Percentiles rank a stretch among this genome's conserved stretches.
phyloP scores from a whole-genome alignment of 2,329 filamentous ascomycete genomes.

The Hypoxylon sp. region DNA sequence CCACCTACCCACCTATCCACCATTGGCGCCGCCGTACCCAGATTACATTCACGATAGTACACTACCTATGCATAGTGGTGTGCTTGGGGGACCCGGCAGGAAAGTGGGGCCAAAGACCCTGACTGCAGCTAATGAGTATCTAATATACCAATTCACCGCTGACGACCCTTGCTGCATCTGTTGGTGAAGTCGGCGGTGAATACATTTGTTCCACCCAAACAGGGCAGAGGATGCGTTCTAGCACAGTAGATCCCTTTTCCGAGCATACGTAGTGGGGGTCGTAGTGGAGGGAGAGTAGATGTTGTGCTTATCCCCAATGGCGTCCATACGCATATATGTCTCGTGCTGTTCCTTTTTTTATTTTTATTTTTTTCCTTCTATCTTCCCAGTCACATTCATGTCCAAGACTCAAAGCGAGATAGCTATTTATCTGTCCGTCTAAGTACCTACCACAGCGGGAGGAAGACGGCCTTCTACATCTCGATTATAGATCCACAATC shows the following conservation, averaged over 20 bases:
- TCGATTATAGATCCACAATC: slow-evolving; percentile 9
- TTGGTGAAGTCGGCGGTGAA: slow-evolving; percentile 39
- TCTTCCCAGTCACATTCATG: slow-evolving; percentile 11
- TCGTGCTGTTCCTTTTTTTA: slow-evolving; percentile 31
- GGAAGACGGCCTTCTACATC: slow-evolving; percentile 25
- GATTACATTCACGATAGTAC: slow-evolving; percentile 37
- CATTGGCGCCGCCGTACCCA: slow-evolving; percentile 22
- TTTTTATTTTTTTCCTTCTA: not conserved
- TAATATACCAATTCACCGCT: slow-evolving; percentile 32
- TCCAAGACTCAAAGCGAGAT: slow-evolving; percentile 5
- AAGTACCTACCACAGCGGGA: slow-evolving; percentile 25
- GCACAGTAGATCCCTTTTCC: slow-evolving; percentile 39
- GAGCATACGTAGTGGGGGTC: slow-evolving; percentile 35
- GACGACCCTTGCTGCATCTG: slow-evolving; percentile 41
- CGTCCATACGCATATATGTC: slow-evolving; percentile 36
- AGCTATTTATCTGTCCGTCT: slow-evolving; percentile 6
- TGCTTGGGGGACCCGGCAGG: slow-evolving; percentile 34
- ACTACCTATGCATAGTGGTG: slow-evolving; percentile 28
- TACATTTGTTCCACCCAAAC: slow-evolving; percentile 26
- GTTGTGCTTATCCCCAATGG: slow-evolving; percentile 25
- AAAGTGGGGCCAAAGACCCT: slow-evolving; percentile 44
- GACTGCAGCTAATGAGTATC: slow-evolving; percentile 34
- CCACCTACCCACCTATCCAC: slow-evolving; percentile 5
- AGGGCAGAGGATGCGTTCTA: slow-evolving; percentile 13
- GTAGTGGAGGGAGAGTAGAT: slow-evolving; percentile 13